A percentile compares a stretch with the other conserved stretches of the same genome.
Conservation (phyloP, 2,329 filamentous ascomycete genomes). For the Ophiocordyceps camponoti-saundersi region DNA sequence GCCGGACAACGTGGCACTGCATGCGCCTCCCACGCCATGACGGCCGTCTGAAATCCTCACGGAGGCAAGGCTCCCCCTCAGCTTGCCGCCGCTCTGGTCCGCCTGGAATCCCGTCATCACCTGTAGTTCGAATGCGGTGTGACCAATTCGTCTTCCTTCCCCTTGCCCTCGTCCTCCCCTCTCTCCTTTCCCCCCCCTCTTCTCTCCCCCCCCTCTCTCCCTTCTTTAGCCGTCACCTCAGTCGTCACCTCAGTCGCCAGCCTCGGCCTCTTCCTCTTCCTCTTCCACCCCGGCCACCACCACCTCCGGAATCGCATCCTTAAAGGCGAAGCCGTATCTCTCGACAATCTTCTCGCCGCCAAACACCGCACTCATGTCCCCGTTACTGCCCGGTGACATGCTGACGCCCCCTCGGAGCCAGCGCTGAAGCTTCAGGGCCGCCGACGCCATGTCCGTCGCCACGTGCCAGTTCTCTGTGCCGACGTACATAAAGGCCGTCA, state of each 20-base stretch:
- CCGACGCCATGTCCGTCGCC: conserved; percentile 17
- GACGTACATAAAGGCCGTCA: conserved; percentile 25
- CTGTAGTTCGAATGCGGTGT: background rate
- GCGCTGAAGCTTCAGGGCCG: conserved; percentile 20
- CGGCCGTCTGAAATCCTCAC: background rate
- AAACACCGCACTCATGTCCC: conserved; percentile 5
- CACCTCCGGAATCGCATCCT: conserved; percentile 8
- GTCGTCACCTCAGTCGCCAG: background rate
- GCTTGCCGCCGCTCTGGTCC: background rate
- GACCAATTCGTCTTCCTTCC: background rate
- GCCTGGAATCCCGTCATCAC: no score
- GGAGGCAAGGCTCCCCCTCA: background rate
- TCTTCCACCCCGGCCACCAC: conserved; percentile 3
- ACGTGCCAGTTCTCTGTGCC: conserved; percentile 32
- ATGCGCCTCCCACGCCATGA: background rate
- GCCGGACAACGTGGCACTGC: conserved; percentile 4
- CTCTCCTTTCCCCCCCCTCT: no score
- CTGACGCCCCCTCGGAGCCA: conserved; percentile 19
- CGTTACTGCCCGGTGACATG: background rate
- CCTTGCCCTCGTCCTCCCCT: no score
- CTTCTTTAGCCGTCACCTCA: no score
- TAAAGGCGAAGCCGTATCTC: conserved; percentile 10
- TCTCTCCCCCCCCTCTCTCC: background rate
- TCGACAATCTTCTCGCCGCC: conserved; percentile 9
- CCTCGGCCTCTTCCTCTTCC: conserved; percentile 1